Conservation (phyloP, 164 flowering plant genomes). For the Umbellularia californica region DNA sequence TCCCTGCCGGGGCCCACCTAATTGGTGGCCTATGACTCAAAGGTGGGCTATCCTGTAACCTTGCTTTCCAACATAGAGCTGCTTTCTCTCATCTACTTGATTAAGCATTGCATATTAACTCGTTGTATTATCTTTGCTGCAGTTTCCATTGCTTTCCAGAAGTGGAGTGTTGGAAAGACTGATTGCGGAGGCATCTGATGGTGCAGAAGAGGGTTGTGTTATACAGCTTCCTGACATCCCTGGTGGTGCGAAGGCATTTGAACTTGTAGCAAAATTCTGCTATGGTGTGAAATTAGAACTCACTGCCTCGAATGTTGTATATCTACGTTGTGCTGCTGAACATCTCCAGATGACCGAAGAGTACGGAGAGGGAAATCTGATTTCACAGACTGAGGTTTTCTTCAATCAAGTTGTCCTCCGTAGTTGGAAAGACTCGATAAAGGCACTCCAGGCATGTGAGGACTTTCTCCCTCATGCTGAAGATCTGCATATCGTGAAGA, state of each 20-base stretch:
- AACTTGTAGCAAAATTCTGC: conserved; percentile 88
- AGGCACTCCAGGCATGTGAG: conserved; percentile 77
- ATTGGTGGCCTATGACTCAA: no score
- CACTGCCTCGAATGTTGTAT: conserved; percentile 79
- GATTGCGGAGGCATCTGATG: conserved; percentile 64
- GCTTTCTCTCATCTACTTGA: background rate
- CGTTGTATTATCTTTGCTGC: conserved; percentile 16
- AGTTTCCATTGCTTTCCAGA: conserved; percentile 92
- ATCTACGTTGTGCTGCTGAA: conserved; percentile 82
- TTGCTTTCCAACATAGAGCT: no score
- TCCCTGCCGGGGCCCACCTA: no score
- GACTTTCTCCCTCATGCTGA: conserved; percentile 76
- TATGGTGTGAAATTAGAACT: conserved; percentile 92
- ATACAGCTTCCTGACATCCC: conserved; percentile 63
- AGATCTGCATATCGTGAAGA: conserved; percentile 54
- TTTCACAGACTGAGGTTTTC: conserved; percentile 69
- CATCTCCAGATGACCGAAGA: conserved; percentile 90
- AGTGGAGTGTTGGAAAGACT: conserved; percentile 76
- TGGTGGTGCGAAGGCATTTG: conserved; percentile 83
- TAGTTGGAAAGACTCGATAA: conserved; percentile 83
- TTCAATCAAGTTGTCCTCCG: conserved; percentile 71
- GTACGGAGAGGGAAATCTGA: conserved; percentile 77
- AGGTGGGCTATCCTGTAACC: no score
- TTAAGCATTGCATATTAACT: background rate
- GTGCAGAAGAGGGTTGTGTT: conserved; percentile 49